Evolutionary conservation across 495 filamentous ascomycete genomes (phyloP), one percentile per base, ranked within the genome.

Genomic region (Daldinia childiae): DNA sequence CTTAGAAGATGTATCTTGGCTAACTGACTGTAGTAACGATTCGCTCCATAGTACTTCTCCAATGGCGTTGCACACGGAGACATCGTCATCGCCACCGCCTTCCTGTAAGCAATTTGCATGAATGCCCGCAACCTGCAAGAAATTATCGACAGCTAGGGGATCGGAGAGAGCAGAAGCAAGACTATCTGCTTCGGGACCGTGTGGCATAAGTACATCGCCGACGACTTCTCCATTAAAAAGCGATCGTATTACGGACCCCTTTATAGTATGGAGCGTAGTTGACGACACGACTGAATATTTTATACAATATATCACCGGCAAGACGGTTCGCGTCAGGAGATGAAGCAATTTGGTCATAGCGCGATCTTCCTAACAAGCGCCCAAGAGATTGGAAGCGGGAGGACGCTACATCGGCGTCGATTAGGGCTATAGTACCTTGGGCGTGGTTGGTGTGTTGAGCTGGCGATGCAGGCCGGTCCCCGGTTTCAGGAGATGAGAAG

Each of bases 51-150:
- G 43, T 11, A 66, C 64, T 36, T 66, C 64, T n/a, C 55, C 64
- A 2, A 66, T 66, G 2, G 64, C 64, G 15, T 66, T 66, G 41
- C 64, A 66, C 8, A 62, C 55, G 3, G 51, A 63, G 26, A 69
- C 60, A 21, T 69, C 48, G 38, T 66, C 58, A 14, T 67, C 57
- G 27, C 58, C 51, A 17, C 63, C 43, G 8, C 45, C 15, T 52
- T 52, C 57, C 4, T 62, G 26, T 9, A 66, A 9, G 52, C 76
- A 78, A 65, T 85, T 84, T 17, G 80, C 78, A 38, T 80, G 79
- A 4, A 84, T 67, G 3, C 82, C 82, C 0, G 81, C 74, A 0
- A 85, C 76, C 57, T 83, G 82, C 3, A 80, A 12, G 65, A 82
- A 82, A 52, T 79, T 83, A 52, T 83, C 82, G 3, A 81, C 30